Percentiles rank a stretch among this genome's conserved stretches.
Evolutionary conservation across 2,329 filamentous ascomycete species (phyloP).

Genomic region (Fusarium redolens): DNA sequence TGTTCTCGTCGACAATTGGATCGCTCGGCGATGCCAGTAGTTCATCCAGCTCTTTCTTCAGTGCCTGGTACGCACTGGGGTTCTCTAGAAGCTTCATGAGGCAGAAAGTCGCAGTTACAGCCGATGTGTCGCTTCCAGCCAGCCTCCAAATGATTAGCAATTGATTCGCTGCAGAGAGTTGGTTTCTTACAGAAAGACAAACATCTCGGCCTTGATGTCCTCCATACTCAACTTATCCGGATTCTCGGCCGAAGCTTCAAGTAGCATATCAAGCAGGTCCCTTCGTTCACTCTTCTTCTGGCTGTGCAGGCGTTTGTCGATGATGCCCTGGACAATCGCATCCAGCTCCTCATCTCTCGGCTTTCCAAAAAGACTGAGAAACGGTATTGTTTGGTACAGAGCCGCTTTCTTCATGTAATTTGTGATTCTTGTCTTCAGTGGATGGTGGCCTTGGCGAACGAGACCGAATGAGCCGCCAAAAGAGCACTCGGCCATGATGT

Average conservation of each 20-base stretch:
- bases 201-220: not conserved
- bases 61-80: not conserved
- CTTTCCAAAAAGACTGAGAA: not conserved
- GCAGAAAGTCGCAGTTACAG: not conserved
- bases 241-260: not conserved
- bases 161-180: too few relatives aligned
- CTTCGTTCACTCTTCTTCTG: not conserved
- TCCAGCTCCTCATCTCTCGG: not conserved
- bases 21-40: not conserved
- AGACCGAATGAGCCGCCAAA: not conserved
- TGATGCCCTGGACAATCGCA: not conserved
- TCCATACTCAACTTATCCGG: not conserved
- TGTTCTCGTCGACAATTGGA: not conserved
- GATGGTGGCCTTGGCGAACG: not conserved
- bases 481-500: conserved; percentile 1
- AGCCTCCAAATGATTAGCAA: not conserved
- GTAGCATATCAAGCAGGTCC: not conserved
- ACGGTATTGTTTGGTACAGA: not conserved
- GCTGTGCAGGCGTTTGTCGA: not conserved
- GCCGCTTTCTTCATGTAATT: conserved; percentile 1
- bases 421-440: not conserved
- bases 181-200: not conserved
- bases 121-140: not conserved
- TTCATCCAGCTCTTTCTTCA: not conserved
- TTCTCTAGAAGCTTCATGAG: not conserved